Evolutionary conservation across 2,329 filamentous ascomycete genomes (phyloP), one percentile per base, ranked within the genome.

Genomic region (Biscogniauxia marginata): DNA sequence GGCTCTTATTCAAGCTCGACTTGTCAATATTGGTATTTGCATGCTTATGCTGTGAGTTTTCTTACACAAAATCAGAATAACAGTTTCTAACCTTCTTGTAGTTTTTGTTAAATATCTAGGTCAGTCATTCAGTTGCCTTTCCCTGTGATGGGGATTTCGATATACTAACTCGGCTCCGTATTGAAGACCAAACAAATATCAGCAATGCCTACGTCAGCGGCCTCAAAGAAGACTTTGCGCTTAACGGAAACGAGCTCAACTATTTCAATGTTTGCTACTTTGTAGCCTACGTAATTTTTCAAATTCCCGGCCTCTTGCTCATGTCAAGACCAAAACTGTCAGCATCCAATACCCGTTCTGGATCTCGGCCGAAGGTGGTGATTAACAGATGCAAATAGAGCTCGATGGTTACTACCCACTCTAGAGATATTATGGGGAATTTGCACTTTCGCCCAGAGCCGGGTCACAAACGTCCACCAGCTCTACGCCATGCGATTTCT

Each of bases 201-300:
- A 72, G 65, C 57, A 72, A 73, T 60, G 74, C 73, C 46, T 75
- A 74, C 44, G 71, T 73, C 18, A 71, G 66, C 22, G 74, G 74
- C 1, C 70, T 75, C 50, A 71, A 75, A 54, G 74, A 76, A 45
- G 72, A 74, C 24, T 67, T 76, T 19, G 59, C 50, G 4, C 63
- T 76, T 44, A 66, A 73, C 23, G 73, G 73, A 8, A 76, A 76
- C 54, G 66, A 76, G 51, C 67, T 75, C 5, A 74, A 75, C 56
- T 71, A 74, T 30, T 71, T 77, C 50, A 76, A 75, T 44, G 68
- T 74, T 3, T 73, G 71, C 54, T 77, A 75, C 65, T 75, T 70
- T n/a, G 69, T 69, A 7, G 69, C 71, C 11, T 73, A 74, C 55
- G 70, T 73, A 7, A 53, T 74, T n/a, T 72, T 72, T 30, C 71